Evolutionary conservation across 2,329 filamentous ascomycete species (phyloP).

Genomic region (Alternaria sp.): DNA sequence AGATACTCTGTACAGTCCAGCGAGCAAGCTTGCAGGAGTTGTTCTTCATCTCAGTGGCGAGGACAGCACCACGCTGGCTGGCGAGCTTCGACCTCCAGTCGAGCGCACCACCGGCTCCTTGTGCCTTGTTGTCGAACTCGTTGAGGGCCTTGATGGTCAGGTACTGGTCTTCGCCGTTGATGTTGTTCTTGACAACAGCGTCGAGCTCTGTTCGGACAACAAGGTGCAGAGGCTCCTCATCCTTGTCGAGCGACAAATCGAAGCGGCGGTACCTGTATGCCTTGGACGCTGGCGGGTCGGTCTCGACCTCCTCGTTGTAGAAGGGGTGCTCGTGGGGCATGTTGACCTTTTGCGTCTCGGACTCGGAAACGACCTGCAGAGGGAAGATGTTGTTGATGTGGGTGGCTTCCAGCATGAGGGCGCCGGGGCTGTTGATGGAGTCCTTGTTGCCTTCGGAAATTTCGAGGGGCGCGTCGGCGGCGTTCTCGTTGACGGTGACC

Average conservation of each 20-base stretch:
- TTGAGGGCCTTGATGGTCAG: conserved; percentile 95
- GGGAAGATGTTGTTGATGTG: conserved; percentile 99
- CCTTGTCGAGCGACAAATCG: conserved; percentile 87
- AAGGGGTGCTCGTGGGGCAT: conserved; percentile 95
- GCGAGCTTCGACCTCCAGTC: conserved; percentile 97
- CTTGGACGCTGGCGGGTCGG: conserved; percentile 92
- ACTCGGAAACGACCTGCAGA: conserved; percentile 91
- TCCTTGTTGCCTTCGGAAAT: conserved; percentile 93
- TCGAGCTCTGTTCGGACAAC: conserved; percentile 95
- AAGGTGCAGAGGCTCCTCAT: conserved; percentile 91
- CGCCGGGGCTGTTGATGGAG: conserved; percentile 88
- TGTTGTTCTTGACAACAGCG: conserved; percentile 93
- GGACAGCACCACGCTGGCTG: conserved; percentile 92
- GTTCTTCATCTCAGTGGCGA: conserved; percentile 99
- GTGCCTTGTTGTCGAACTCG: conserved; percentile 98
- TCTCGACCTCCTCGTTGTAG: conserved; percentile 93
- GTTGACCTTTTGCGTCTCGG: conserved; percentile 76
- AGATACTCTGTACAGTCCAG: conserved; percentile 96
- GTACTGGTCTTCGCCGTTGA: conserved; percentile 89
- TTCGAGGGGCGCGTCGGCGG: conserved; percentile 91
- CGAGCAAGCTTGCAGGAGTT: conserved; percentile 98
- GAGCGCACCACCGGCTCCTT: conserved; percentile 90
- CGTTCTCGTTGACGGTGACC: conserved; percentile 99
- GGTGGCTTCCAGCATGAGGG: conserved; percentile 94
- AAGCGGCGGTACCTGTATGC: conserved; percentile 98